Conservation (phyloP, 2,329 filamentous ascomycete genomes). For the Exophiala viscosa region DNA sequence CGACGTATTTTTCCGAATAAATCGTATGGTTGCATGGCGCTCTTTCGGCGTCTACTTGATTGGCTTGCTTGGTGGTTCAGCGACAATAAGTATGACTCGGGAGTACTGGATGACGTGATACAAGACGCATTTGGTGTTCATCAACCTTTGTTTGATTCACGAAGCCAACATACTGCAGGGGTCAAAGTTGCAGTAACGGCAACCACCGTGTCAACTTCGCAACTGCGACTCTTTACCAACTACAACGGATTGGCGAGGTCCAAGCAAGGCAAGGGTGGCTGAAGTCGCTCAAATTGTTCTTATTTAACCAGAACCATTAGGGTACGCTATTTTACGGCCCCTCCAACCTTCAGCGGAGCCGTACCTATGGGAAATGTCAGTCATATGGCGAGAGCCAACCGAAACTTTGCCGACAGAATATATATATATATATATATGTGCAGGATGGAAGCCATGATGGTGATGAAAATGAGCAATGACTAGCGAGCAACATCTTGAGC, state of each 20-base stretch:
- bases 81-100: conserved; percentile 9
- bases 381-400: not conserved
- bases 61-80: conserved; percentile 2
- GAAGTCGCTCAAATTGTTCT: not conserved
- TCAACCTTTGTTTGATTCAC: conserved; percentile 5
- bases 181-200: conserved; percentile 4
- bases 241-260: conserved; percentile 1
- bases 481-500: too few species aligned
- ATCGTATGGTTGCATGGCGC: not conserved
- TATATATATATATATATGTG: too few species aligned
- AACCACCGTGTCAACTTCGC: conserved; percentile 1
- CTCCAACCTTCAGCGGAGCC: not conserved
- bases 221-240: conserved; percentile 5
- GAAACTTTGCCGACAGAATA: too few species aligned
- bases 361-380: conserved; percentile 6
- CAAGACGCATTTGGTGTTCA: conserved; percentile 7
- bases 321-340: conserved; percentile 3
- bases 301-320: not conserved
- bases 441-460: too few species aligned
- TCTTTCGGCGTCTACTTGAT: conserved; percentile 2
- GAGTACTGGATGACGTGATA: conserved; percentile 1
- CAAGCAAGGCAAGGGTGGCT: not conserved
- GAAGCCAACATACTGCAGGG: not conserved
- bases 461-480: too few species aligned
- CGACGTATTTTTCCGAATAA: not conserved